These are phyloP conservation scores for Metroxylon sagu DNA, from an alignment of 176 grass and related monocot genomes.

Conservation along the genomic window DNA sequence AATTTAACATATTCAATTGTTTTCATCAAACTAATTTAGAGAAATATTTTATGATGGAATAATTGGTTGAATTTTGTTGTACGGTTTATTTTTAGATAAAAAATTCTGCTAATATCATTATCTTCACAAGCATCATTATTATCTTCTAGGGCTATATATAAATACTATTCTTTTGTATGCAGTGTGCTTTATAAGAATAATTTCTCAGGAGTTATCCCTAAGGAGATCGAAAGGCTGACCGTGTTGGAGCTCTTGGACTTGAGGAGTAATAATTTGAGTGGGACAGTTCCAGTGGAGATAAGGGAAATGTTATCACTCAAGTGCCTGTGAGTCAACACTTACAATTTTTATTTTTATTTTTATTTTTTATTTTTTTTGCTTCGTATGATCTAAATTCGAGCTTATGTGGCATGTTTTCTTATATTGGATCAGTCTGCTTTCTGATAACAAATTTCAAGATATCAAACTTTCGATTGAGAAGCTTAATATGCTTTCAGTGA, in stretches of 20 bases:
- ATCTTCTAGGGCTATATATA: background rate
- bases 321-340: slow-evolving; percentile 37
- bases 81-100: no score
- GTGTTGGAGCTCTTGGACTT: slow-evolving; percentile 78
- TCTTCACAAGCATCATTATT: background rate
- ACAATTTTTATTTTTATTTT: background rate
- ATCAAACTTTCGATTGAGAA: slow-evolving; percentile 8
- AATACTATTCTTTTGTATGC: slow-evolving; percentile 20
- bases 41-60: no score
- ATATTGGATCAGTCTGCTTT: slow-evolving; percentile 35
- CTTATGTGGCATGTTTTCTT: slow-evolving; percentile 13
- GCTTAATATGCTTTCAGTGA: slow-evolving; percentile 11
- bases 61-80: no score
- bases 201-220: slow-evolving; percentile 61
- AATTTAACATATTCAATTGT: no score
- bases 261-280: slow-evolving; percentile 67
- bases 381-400: background rate
- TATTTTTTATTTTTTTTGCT: slow-evolving; percentile 1
- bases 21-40: no score
- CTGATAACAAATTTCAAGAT: slow-evolving; percentile 39
- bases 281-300: slow-evolving; percentile 58
- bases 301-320: slow-evolving; percentile 58
- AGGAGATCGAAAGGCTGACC: slow-evolving; percentile 57
- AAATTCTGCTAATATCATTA: no score
- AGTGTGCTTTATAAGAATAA: slow-evolving; percentile 63